Evolutionary conservation across 2,329 filamentous ascomycete species (phyloP).

Genomic region (Venturiaceae sp.): DNA sequence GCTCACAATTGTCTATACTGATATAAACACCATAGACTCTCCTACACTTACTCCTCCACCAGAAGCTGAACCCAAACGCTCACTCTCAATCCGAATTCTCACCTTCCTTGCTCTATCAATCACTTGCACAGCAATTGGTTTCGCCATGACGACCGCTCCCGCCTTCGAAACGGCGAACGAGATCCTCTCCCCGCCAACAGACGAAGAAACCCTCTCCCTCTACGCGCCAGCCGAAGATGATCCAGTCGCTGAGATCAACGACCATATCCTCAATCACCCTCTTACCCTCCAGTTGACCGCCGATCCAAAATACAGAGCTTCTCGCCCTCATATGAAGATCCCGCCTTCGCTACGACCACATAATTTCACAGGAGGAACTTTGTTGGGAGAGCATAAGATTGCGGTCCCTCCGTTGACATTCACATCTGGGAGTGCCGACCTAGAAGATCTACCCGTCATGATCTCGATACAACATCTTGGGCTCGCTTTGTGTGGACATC

Average conservation of each 20-base stretch:
- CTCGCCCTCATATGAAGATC: slow-evolving; percentile 80
- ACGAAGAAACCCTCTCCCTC: slow-evolving; percentile 62
- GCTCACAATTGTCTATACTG: neutral
- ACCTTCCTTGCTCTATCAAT: slow-evolving; percentile 38
- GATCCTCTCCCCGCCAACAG: slow-evolving; percentile 43
- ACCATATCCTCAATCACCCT: slow-evolving; percentile 65
- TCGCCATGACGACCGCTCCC: slow-evolving; percentile 47
- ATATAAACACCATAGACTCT: neutral
- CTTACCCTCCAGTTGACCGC: slow-evolving; percentile 59
- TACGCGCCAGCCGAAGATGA: slow-evolving; percentile 48
- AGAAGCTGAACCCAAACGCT: slow-evolving; percentile 15
- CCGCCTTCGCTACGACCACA: slow-evolving; percentile 58
- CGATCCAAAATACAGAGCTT: slow-evolving; percentile 59
- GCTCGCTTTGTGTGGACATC: slow-evolving; percentile 74
- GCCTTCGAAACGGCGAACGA: slow-evolving; percentile 39
- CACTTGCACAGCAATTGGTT: slow-evolving; percentile 40
- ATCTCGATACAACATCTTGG: slow-evolving; percentile 72
- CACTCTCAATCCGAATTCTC: slow-evolving; percentile 36
- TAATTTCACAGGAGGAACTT: slow-evolving; percentile 73
- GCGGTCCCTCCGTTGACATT: slow-evolving; percentile 75
- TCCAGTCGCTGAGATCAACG: slow-evolving; percentile 50
- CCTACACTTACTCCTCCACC: slow-evolving; percentile 10
- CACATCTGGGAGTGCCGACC: slow-evolving; percentile 41
- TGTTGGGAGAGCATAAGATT: slow-evolving; percentile 66
- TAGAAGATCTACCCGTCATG: slow-evolving; percentile 44